Evolutionary conservation across 495 filamentous ascomycete genomes (phyloP).

Genomic region (Podospora tetraspora): DNA sequence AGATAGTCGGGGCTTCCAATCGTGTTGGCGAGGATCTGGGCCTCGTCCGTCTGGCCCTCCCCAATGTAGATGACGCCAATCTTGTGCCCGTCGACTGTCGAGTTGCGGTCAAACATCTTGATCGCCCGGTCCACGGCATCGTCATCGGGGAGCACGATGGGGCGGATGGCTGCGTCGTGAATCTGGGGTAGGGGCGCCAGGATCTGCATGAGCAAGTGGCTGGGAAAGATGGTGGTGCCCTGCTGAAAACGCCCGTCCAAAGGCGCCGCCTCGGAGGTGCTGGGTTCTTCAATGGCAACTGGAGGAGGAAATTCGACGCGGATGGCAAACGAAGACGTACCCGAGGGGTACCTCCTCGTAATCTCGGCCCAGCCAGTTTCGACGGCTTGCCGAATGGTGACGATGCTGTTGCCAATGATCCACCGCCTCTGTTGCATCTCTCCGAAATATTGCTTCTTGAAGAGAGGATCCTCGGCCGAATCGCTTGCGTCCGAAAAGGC

Average conservation of each 20-base stretch:
- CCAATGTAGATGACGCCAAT: constrained; percentile 91
- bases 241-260: constrained; percentile 39
- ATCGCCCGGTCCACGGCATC: constrained; percentile 73
- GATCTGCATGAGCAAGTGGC: constrained; percentile 77
- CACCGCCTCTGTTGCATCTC: constrained; percentile 69
- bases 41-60: constrained; percentile 72
- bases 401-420: constrained; percentile 80
- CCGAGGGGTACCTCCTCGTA: constrained; percentile 77
- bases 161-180: constrained; percentile 53
- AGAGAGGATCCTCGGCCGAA: constrained; percentile 59
- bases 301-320: constrained; percentile 65
- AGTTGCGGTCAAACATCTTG: constrained; percentile 73
- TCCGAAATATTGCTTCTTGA: constrained; percentile 57
- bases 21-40: constrained; percentile 78
- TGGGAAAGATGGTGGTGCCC: constrained; percentile 60
- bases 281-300: constrained; percentile 57
- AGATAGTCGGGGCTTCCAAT: constrained; percentile 80
- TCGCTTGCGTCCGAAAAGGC: constrained; percentile 79
- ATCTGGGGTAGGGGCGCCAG: constrained; percentile 64
- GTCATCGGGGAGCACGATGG: constrained; percentile 77
- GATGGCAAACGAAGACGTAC: constrained; percentile 70
- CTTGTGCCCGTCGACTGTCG: constrained; percentile 92
- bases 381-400: constrained; percentile 76
- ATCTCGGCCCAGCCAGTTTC: constrained; percentile 71
- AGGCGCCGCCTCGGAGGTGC: constrained; percentile 37